These are phyloP conservation scores for Cinnamomum micranthum DNA, from an alignment of 164 flowering plant species.

Conservation along the genomic window DNA sequence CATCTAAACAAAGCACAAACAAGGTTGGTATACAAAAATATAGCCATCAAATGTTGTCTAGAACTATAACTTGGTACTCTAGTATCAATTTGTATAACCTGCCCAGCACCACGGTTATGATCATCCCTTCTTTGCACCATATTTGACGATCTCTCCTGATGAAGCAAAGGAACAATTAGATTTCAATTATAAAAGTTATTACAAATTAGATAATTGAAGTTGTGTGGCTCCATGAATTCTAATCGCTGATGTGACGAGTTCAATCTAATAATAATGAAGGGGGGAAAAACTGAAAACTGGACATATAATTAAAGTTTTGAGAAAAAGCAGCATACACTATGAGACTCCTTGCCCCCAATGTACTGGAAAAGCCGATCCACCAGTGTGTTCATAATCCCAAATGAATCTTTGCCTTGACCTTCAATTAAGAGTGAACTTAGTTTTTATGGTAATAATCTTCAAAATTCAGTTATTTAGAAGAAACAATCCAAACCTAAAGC, in stretches of 20 bases:
- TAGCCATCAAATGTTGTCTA: not conserved
- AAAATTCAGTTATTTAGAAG: not conserved
- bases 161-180: conserved; percentile 3
- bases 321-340: conserved; percentile 36
- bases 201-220: not conserved
- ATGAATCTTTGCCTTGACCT: conserved; percentile 86
- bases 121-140: conserved; percentile 39
- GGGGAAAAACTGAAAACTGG: not conserved
- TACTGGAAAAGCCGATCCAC: conserved; percentile 77
- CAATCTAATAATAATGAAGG: not conserved
- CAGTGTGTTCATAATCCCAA: conserved; percentile 60
- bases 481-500: conserved; percentile 59
- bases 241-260: not conserved
- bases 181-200: not conserved
- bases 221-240: not conserved
- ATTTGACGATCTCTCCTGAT: conserved; percentile 48
- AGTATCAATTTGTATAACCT: conserved; percentile 35
- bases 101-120: conserved; percentile 48
- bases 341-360: conserved; percentile 64
- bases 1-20: conserved; percentile 35
- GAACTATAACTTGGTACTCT: not conserved
- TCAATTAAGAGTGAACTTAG: conserved; percentile 17
- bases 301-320: not conserved
- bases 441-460: conserved; percentile 11
- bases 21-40: not conserved